Conservation (phyloP, 2,329 filamentous ascomycete genomes). For the Ploettnerulaceae sp. region DNA sequence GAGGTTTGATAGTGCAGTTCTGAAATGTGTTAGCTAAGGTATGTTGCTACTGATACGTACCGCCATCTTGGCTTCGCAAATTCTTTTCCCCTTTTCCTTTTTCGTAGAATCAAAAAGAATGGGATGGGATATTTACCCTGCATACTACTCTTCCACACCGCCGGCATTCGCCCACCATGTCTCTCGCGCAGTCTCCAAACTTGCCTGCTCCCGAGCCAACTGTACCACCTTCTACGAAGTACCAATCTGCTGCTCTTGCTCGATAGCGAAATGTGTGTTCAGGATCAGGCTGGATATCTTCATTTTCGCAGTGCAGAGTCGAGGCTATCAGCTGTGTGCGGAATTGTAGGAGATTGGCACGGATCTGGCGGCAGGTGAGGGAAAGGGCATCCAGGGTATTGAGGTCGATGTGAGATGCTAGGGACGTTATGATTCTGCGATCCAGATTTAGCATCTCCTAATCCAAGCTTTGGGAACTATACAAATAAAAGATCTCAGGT, state of each 20-base stretch:
- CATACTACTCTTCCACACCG: conserved; percentile 75
- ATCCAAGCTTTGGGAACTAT: conserved; percentile 8
- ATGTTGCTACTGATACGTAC: too few species aligned
- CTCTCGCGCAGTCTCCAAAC: conserved; percentile 73
- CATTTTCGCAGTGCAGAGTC: conserved; percentile 77
- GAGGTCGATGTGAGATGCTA: conserved; percentile 75
- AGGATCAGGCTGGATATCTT: conserved; percentile 50
- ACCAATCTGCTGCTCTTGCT: conserved; percentile 53
- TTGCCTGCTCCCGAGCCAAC: conserved; percentile 57
- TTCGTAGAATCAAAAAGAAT: conserved; percentile 45
- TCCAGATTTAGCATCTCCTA: conserved; percentile 5
- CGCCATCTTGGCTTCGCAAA: background rate
- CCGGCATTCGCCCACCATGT: conserved; percentile 80
- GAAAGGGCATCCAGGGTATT: conserved; percentile 83
- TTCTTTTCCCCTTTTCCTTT: conserved; percentile 1
- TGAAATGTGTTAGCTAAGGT: conserved; percentile 35
- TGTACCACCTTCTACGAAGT: conserved; percentile 51
- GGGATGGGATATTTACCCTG: conserved; percentile 55
- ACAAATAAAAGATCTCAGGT: conserved; percentile 32
- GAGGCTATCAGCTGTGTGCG: conserved; percentile 66
- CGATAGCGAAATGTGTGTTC: conserved; percentile 54
- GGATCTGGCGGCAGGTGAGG: conserved; percentile 74
- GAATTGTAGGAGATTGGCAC: conserved; percentile 72
- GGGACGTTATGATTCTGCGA: conserved; percentile 66
- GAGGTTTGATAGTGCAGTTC: conserved; percentile 89